These are phyloP conservation scores for Pseudocercospora ulei DNA, from an alignment of 2,329 filamentous ascomycete species.

Conservation along the genomic window DNA sequence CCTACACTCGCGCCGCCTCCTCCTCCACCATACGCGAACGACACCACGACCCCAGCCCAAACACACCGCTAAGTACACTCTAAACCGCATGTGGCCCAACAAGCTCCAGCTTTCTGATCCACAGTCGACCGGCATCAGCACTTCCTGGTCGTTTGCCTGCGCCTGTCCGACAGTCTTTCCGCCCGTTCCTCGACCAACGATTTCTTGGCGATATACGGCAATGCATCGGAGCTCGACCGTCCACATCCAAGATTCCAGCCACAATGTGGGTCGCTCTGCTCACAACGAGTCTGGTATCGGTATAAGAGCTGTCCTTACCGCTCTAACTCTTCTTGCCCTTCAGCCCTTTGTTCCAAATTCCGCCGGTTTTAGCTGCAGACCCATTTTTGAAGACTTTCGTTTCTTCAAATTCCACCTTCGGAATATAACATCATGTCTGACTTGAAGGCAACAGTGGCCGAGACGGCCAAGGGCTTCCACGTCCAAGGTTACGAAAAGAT, in stretches of 20 bases:
- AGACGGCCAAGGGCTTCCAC: constrained; percentile 57
- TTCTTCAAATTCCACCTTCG: constrained; percentile 5
- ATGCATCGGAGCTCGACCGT: constrained; percentile 8
- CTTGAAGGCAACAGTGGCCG: constrained; percentile 54
- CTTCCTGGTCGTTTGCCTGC: constrained; percentile 13
- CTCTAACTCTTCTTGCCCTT: not conserved
- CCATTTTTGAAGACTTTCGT: constrained; percentile 9
- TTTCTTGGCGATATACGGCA: constrained; percentile 12
- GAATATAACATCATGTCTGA: constrained; percentile 51
- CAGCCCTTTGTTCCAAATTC: constrained; percentile 4
- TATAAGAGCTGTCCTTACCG: constrained; percentile 14
- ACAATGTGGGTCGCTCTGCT: constrained; percentile 4
- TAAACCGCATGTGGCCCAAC: constrained; percentile 6
- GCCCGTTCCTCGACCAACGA: constrained; percentile 7
- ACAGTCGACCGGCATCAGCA: constrained; percentile 3
- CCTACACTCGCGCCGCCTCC: constrained; percentile 5
- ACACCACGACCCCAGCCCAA: constrained; percentile 14
- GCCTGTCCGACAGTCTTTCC: constrained; percentile 9
- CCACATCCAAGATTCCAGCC: constrained; percentile 1
- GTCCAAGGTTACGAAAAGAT: constrained; percentile 68
- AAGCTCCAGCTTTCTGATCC: constrained; percentile 5
- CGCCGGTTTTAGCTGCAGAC: constrained; percentile 8
- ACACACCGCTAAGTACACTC: constrained; percentile 11
- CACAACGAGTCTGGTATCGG: not conserved
- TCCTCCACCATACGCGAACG: constrained; percentile 13